phyloP scores from a whole-genome alignment of 2,329 filamentous ascomycete genomes.

The Hypoxylon sp. region DNA sequence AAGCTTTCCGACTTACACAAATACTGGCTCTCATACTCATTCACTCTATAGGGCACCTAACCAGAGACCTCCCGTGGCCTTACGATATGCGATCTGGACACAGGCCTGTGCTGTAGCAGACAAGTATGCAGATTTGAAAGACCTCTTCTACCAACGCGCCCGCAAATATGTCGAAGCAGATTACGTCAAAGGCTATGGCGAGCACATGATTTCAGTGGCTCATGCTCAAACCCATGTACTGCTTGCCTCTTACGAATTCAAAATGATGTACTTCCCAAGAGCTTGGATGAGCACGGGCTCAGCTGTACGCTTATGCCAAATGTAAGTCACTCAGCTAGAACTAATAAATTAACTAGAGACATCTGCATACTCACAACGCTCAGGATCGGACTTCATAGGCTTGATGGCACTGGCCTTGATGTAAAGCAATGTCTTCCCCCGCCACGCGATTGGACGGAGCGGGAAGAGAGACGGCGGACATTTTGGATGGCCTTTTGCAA shows the following conservation, averaged over 20 bases:
- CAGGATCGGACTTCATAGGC: slow-evolving; percentile 91
- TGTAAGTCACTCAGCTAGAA: slow-evolving; percentile 67
- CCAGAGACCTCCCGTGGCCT: slow-evolving; percentile 86
- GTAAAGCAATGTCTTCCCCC: slow-evolving; percentile 93
- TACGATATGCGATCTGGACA: slow-evolving; percentile 98
- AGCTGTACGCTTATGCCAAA: slow-evolving; percentile 84
- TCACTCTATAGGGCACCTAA: slow-evolving; percentile 73
- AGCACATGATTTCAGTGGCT: slow-evolving; percentile 86
- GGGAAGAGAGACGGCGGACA: slow-evolving; percentile 89
- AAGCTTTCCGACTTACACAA: neutral
- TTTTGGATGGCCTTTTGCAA: slow-evolving; percentile 96
- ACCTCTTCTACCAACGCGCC: slow-evolving; percentile 90
- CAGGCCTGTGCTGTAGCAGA: slow-evolving; percentile 88
- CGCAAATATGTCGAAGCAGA: slow-evolving; percentile 92
- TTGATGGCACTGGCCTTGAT: slow-evolving; percentile 86
- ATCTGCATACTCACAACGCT: slow-evolving; percentile 64
- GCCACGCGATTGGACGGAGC: slow-evolving; percentile 92
- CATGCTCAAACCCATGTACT: slow-evolving; percentile 90
- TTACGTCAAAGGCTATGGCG: slow-evolving; percentile 92
- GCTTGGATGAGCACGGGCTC: slow-evolving; percentile 94
- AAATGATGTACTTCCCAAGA: slow-evolving; percentile 96
- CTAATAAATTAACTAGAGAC: slow-evolving; percentile 51
- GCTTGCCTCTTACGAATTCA: slow-evolving; percentile 90
- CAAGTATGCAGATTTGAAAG: slow-evolving; percentile 83
- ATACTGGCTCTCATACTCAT: slow-evolving; percentile 30